Evolutionary conservation across 176 grass and related monocot genomes (phyloP), one percentile per base, ranked within the genome.

Genomic region (Rhynchospora pubera): DNA sequence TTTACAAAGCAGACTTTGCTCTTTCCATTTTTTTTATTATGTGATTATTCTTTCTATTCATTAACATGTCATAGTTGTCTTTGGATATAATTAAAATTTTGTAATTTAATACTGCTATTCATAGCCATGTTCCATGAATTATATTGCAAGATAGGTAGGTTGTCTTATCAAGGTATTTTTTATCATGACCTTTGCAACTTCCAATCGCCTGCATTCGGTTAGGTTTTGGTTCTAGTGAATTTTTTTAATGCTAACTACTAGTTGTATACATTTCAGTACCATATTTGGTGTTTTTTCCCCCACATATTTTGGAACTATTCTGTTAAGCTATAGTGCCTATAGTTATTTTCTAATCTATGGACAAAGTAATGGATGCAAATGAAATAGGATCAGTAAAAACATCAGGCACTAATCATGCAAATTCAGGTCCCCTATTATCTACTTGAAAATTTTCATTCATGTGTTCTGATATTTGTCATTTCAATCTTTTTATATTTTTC

Each of bases 181-280:
- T 16, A 5, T 56, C 50, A 55, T 24, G 48, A 18, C 72, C 23
- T 56, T 30, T 77, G 46, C 46, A 7, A 74, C 11, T 74, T 26
- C 11, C 9, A 72, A 72, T 72, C 9, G 47, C 32, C 6, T 50
- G 45, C 19, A 34, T 44, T 70, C 45, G 15, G 66, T 69, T 69
- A 69, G 65, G 6, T 47, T 70, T 70, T 77, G 50, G 53, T 50
- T 28, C 24, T 77, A 56, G 16, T 77, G 24, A 14, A 15, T 56
- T 56, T 77, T 52, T 74, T 14, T n/a, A n/a, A 13, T 77, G 50
- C 45, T 74, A 77, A 56, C 72, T 77, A 52, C 50, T 77, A 32
- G 24, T 76, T 32, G 72, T 55, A 51, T 11, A 56, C 48, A 32
- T 77, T 34, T 77, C 72, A 32, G 28, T 56, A 77, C 50, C 7